Base-by-base conservation (phyloP, 2,329 filamentous ascomycete genomes). In the Geoglossum cookeanum region DNA sequence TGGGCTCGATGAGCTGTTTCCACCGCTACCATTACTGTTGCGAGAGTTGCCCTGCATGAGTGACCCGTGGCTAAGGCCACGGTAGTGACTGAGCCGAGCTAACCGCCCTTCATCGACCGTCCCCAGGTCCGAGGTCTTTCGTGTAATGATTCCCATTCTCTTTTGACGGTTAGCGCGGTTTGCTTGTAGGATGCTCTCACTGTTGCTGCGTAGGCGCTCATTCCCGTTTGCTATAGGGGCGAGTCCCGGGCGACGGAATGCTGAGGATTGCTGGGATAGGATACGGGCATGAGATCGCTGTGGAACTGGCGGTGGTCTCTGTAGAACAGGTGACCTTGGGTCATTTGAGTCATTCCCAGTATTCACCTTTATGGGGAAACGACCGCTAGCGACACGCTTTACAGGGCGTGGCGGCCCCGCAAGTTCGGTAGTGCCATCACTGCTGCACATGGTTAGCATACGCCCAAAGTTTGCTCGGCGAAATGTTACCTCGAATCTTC, bases 231-330 rank as follows among this genome's bases (percentile, higher is more conserved):
- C 68, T 35, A 79, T 67, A n/a, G 79, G 87, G 69, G 86, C 81
- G n/a, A 88, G 77, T 1, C 82, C 80, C 0, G 88, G 86, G 58
- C 84, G 76, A 58, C 86, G 80, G 30, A 53, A n/a, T 3, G 49
- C 49, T 9, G 49, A 32, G 17, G 49, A 17, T 61, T 86, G 81
- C 62, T 85, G 81, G 2, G 84, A 87, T 3, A 84, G 72, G 1
- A 82, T 82, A 33, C 90, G 81, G 62, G 87, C 87, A 67, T 95
- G 89, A 2, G 88, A 92, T 59, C 85, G 79, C 3, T 79, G 79
- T 0, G 88, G 88, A 59, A 94, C 86, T 0, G 86, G 85, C 2
- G 90, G 87, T n/a, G 54, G 49, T 53, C 49, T 53, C 9, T 11
- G 30, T 32, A 79, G 70, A 42, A 76, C 81, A 13, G 85, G 86